These are phyloP conservation scores for Populus hybrid DNA, from an alignment of 441 rosid genomes.

Conservation along the genomic window DNA sequence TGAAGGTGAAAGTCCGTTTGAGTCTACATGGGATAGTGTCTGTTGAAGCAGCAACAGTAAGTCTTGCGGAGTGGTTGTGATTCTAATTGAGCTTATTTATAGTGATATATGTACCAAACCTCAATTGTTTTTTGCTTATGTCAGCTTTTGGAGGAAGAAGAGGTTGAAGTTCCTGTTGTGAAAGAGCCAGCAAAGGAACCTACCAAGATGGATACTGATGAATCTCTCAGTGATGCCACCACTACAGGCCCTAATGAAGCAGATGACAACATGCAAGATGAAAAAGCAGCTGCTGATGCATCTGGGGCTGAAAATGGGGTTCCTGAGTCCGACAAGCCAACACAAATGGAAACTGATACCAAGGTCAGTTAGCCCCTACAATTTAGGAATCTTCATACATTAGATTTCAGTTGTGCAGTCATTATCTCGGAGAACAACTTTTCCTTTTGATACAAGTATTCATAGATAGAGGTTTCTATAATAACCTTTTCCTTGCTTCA, in stretches of 20 bases:
- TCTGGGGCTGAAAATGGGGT: conserved; percentile 65
- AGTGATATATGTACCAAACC: too few relatives aligned
- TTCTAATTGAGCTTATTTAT: neutral
- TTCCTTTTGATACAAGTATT: neutral
- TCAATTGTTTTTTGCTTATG: neutral
- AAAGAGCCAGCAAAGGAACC: conserved; percentile 55
- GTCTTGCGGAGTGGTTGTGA: conserved; percentile 18
- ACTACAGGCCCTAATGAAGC: conserved; percentile 50
- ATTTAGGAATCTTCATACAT: neutral
- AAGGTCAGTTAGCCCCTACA: conserved; percentile 39
- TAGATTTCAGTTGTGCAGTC: neutral
- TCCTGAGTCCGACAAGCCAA: conserved; percentile 63
- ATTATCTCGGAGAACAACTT: neutral
- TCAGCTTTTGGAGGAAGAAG: conserved; percentile 94
- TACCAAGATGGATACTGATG: conserved; percentile 79
- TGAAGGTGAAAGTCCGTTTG: conserved; percentile 82
- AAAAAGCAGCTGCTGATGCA: conserved; percentile 52
- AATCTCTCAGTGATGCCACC: conserved; percentile 33
- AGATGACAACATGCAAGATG: conserved; percentile 80
- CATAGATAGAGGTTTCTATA: neutral
- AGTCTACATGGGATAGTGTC: conserved; percentile 85
- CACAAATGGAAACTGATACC: conserved; percentile 79
- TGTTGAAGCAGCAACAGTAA: conserved; percentile 81
- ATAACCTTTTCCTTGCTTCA: conserved; percentile 16
- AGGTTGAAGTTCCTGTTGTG: conserved; percentile 69